Conservation (phyloP, 257 asterid species). For the Solanum medicagineum region DNA sequence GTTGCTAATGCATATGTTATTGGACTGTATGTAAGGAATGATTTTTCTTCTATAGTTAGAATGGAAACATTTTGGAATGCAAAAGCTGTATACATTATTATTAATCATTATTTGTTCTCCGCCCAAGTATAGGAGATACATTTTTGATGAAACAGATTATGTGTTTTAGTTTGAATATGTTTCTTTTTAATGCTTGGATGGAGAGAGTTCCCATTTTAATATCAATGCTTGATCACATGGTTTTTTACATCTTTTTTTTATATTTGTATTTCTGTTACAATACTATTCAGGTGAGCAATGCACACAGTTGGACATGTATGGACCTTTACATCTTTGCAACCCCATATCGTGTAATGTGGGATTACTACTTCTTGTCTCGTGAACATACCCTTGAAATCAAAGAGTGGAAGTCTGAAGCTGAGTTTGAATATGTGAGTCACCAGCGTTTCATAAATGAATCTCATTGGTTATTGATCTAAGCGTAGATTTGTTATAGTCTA, state of each 20-base stretch:
- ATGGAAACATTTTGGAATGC: neutral
- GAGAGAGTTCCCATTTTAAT: neutral
- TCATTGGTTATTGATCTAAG: neutral
- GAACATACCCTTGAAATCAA: slow-evolving; percentile 71
- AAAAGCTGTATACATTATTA: neutral
- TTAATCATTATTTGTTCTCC: neutral
- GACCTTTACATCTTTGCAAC: slow-evolving; percentile 84
- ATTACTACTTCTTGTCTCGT: slow-evolving; percentile 60
- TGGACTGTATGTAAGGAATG: neutral
- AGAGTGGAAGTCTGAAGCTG: slow-evolving; percentile 73
- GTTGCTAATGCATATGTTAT: neutral
- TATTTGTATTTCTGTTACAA: neutral
- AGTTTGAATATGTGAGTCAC: slow-evolving; percentile 62
- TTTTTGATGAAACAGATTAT: neutral
- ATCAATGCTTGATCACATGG: neutral
- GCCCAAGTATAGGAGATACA: neutral
- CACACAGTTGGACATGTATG: slow-evolving; percentile 89
- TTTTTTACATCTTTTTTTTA: neutral
- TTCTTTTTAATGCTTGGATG: neutral
- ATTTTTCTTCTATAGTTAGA: neutral
- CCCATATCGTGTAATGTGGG: slow-evolving; percentile 84
- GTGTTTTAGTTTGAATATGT: neutral
- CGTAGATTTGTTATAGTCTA: neutral
- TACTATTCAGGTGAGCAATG: slow-evolving; percentile 40
- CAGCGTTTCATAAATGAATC: neutral